A percentile compares a stretch with the other conserved stretches of the same genome.
Evolutionary conservation across 345 rosid genomes (phyloP).

Genomic region (Aethionema arabicum): DNA sequence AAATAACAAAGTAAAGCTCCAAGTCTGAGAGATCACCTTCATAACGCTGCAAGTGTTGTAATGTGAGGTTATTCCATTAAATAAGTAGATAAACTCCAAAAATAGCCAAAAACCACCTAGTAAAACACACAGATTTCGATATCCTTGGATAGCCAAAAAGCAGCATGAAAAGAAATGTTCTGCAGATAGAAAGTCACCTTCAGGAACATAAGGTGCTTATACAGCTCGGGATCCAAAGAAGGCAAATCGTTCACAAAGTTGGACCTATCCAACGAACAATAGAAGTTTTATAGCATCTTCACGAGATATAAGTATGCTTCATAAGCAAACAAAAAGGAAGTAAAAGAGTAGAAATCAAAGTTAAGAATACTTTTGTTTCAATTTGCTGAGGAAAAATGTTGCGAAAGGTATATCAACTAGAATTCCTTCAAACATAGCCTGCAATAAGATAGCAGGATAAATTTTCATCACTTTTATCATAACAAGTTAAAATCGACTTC

Average conservation of each 20-base stretch:
- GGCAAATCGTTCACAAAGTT: slow-evolving; percentile 97
- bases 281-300: slow-evolving; percentile 23
- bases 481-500: slow-evolving; percentile 22
- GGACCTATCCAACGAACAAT: slow-evolving; percentile 50
- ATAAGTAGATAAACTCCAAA: background rate
- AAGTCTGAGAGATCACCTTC: slow-evolving; percentile 75
- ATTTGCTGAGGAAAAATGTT: slow-evolving; percentile 97
- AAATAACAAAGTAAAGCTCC: slow-evolving; percentile 89
- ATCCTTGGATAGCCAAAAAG: slow-evolving; percentile 20
- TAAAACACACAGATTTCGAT: slow-evolving; percentile 1
- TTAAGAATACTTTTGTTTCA: slow-evolving; percentile 71
- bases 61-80: slow-evolving; percentile 7
- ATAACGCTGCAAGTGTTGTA: slow-evolving; percentile 61
- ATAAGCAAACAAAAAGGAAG: slow-evolving; percentile 18
- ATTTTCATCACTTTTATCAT: slow-evolving; percentile 13
- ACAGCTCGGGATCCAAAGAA: slow-evolving; percentile 90
- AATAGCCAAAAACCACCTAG: background rate
- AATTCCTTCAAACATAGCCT: slow-evolving; percentile 99
- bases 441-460: slow-evolving; percentile 34
- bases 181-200: slow-evolving; percentile 51
- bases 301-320: slow-evolving; percentile 4
- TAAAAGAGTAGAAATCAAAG: slow-evolving; percentile 16
- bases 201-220: slow-evolving; percentile 93
- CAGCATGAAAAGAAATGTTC: slow-evolving; percentile 16
- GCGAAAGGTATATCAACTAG: slow-evolving; percentile 98